These are phyloP conservation scores for Heterobasidion parviporum DNA, from an alignment of 1,284 basidiomycete genomes.

Conservation along the genomic window DNA sequence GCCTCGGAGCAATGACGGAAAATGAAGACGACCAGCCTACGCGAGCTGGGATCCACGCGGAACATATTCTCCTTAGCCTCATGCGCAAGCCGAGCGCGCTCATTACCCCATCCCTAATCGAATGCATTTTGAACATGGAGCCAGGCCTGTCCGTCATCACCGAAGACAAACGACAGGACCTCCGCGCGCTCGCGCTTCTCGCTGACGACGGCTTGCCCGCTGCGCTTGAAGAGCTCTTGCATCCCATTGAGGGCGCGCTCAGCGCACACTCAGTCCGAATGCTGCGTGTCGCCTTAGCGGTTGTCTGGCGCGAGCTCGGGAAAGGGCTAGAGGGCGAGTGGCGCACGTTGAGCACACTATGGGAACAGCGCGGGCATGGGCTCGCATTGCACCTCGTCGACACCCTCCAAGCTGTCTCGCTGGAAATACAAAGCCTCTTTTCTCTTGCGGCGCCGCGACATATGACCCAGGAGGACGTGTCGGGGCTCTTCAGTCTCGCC, in stretches of 20 bases:
- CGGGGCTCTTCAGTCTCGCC: slow-evolving; percentile 45
- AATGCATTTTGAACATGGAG: slow-evolving; percentile 44
- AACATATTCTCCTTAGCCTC: slow-evolving; percentile 57
- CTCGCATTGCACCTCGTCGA: slow-evolving; percentile 48
- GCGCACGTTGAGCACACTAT: slow-evolving; percentile 44
- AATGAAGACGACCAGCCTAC: slow-evolving; percentile 40
- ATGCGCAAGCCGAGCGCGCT: slow-evolving; percentile 52
- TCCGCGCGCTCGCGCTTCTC: slow-evolving; percentile 52
- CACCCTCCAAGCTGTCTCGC: slow-evolving; percentile 35
- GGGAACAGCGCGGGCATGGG: slow-evolving; percentile 49
- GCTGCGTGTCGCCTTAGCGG: slow-evolving; percentile 52
- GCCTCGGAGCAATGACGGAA: slow-evolving; percentile 56
- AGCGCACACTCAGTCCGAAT: slow-evolving; percentile 43
- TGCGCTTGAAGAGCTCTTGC: slow-evolving; percentile 54
- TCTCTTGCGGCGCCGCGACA: slow-evolving; percentile 24
- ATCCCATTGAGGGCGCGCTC: slow-evolving; percentile 39
- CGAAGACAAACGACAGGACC: slow-evolving; percentile 45
- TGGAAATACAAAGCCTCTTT: slow-evolving; percentile 48
- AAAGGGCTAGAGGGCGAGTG: slow-evolving; percentile 42
- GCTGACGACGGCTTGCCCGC: slow-evolving; percentile 55
- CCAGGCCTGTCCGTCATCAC: slow-evolving; percentile 51
- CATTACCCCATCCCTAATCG: slow-evolving; percentile 45
- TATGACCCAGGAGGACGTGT: slow-evolving; percentile 29
- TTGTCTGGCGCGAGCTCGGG: slow-evolving; percentile 43
- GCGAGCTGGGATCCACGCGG: slow-evolving; percentile 54